Conservation (phyloP, 2,329 filamentous ascomycete genomes). For the Parastagonospora nodorum region DNA sequence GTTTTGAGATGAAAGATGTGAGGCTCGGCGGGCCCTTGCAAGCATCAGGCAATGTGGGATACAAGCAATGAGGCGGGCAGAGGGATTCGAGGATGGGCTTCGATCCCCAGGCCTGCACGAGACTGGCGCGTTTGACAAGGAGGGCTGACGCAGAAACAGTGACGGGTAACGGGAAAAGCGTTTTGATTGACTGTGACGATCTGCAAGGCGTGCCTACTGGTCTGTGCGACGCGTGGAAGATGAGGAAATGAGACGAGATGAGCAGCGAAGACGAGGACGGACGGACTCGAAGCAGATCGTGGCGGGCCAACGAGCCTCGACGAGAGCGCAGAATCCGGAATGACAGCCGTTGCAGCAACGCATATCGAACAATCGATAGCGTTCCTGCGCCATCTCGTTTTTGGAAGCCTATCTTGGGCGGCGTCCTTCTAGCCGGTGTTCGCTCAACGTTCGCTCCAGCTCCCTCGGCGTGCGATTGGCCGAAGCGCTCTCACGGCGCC, state of each 20-base stretch:
- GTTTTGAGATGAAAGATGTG: not conserved
- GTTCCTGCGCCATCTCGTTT: constrained; percentile 1
- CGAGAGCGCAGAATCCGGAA: not conserved
- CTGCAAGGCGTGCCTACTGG: constrained; percentile 13
- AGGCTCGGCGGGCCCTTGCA: not conserved
- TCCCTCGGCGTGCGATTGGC: constrained; percentile 21
- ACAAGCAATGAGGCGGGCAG: not conserved
- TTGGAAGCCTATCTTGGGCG: constrained; percentile 11
- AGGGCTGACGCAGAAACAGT: constrained; percentile 22
- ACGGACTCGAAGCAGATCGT: not conserved
- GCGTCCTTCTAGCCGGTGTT: constrained; percentile 10
- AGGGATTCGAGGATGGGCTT: not conserved
- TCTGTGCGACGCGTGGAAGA: constrained; percentile 19
- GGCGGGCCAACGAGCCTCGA: no score
- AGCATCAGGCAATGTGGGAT: constrained; percentile 1
- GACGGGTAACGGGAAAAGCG: constrained; percentile 5
- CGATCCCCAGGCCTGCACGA: constrained; percentile 5
- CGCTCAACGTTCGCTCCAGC: constrained; percentile 19
- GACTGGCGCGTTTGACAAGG: constrained; percentile 16
- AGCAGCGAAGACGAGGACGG: constrained; percentile 1
- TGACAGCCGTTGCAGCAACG: not conserved
- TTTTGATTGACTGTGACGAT: constrained; percentile 12
- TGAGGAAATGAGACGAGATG: constrained; percentile 16
- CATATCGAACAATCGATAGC: not conserved
- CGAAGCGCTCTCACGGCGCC: constrained; percentile 10